phyloP scores from a whole-genome alignment of 352 stramenopile genomes.

The Phytophthora pini region DNA sequence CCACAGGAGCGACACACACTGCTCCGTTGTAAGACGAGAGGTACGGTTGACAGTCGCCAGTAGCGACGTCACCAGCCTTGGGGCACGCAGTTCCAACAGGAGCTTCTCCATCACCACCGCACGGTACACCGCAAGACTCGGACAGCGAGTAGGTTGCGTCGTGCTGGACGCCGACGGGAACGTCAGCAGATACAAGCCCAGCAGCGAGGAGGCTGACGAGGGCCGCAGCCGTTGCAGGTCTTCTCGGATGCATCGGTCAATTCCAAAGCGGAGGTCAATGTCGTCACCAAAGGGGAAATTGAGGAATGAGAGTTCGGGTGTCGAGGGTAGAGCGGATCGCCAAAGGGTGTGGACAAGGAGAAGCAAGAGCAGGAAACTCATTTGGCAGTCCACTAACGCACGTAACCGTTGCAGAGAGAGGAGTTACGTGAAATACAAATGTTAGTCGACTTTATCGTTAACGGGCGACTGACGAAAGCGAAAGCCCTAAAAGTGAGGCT shows the following conservation, averaged over 20 bases:
- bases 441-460: no score
- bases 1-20: slow-evolving; percentile 25
- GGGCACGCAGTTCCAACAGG: slow-evolving; percentile 19
- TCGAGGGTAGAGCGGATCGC: no score
- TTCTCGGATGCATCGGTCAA: slow-evolving; percentile 16
- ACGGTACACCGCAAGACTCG: slow-evolving; percentile 27
- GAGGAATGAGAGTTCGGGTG: slow-evolving; percentile 1
- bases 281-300: slow-evolving; percentile 17
- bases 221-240: slow-evolving; percentile 5
- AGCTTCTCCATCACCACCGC: slow-evolving; percentile 19
- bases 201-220: slow-evolving; percentile 16
- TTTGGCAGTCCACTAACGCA: no score
- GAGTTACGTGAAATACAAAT: no score
- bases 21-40: slow-evolving; percentile 30
- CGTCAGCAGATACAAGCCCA: slow-evolving; percentile 15
- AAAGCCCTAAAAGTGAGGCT: no score
- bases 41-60: slow-evolving; percentile 19
- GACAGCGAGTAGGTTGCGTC: slow-evolving; percentile 33
- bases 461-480: no score
- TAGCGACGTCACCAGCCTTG: slow-evolving; percentile 28
- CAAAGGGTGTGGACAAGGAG: no score
- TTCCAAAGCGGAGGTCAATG: slow-evolving; percentile 15
- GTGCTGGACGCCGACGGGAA: slow-evolving; percentile 27
- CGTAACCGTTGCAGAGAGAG: no score
- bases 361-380: no score